Percentiles rank a stretch among this genome's conserved stretches.
Conservation (phyloP, 768 basidiomycete species). For the Kwoniella pini region DNA sequence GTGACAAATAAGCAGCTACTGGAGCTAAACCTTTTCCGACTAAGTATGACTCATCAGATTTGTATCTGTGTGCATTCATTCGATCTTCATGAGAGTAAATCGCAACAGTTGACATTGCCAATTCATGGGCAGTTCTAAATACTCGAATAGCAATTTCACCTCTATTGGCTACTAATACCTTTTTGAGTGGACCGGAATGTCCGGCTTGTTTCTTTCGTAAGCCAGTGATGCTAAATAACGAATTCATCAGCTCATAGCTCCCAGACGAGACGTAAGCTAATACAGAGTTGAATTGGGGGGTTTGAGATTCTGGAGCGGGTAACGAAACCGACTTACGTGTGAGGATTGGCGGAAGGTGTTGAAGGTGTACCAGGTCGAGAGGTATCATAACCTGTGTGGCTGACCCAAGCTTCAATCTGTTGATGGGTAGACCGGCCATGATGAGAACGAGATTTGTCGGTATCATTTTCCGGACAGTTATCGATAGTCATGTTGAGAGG, state of each 20-base stretch:
- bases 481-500: conserved; percentile 12
- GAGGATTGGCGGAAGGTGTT: conserved; percentile 7
- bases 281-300: not conserved
- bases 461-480: conserved; percentile 13
- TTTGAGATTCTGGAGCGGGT: no score
- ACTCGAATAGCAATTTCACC: conserved; percentile 97
- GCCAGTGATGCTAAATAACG: conserved; percentile 41
- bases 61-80: conserved; percentile 94
- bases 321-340: conserved; percentile 40
- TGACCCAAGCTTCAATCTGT: conserved; percentile 49
- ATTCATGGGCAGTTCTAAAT: conserved; percentile 95
- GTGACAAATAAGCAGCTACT: conserved; percentile 93
- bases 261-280: not conserved
- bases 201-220: conserved; percentile 54
- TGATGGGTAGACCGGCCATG: conserved; percentile 25
- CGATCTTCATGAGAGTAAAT: conserved; percentile 98
- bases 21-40: conserved; percentile 96
- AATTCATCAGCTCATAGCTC: not conserved
- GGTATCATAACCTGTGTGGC: conserved; percentile 39
- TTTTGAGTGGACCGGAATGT: conserved; percentile 53
- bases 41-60: conserved; percentile 98
- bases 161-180: conserved; percentile 57
- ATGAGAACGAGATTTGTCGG: not conserved
- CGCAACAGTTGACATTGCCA: conserved; percentile 98
- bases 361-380: conserved; percentile 38